Evolutionary conservation across 805 yeast genomes (phyloP).

Genomic region (Wickerhamomyces subpelliculosus): DNA sequence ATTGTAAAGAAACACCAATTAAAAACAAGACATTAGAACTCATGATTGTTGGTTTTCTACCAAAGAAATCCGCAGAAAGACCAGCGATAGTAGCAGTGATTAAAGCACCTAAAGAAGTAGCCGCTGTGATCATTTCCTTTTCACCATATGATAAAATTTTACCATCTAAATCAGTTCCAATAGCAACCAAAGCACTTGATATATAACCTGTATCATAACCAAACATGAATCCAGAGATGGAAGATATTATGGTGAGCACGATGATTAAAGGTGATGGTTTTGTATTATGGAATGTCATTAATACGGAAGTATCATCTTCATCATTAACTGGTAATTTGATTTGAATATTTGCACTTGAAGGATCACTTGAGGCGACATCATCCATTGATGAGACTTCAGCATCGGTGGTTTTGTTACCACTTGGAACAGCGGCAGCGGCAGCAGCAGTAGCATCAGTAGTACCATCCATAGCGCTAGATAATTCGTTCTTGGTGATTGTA

Average conservation of each 20-base stretch:
- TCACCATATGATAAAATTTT: conserved; percentile 62
- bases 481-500: too few relatives aligned
- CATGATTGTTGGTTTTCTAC: conserved; percentile 80
- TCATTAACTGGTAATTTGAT: conserved; percentile 32
- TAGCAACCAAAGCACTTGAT: conserved; percentile 84
- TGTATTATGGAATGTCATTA: conserved; percentile 41
- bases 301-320: conserved; percentile 41
- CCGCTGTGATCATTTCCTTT: conserved; percentile 86
- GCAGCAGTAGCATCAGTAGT: too few relatives aligned
- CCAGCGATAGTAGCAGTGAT: conserved; percentile 79
- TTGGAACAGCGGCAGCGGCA: too few relatives aligned
- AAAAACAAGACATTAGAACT: conserved; percentile 77
- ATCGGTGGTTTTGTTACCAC: background rate
- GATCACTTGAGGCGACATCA: background rate
- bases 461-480: too few relatives aligned
- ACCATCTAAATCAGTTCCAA: conserved; percentile 67
- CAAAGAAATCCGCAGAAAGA: conserved; percentile 69
- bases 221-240: conserved; percentile 93
- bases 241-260: conserved; percentile 64
- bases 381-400: background rate
- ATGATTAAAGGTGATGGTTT: conserved; percentile 60
- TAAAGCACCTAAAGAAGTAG: conserved; percentile 91
- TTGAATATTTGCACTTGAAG: background rate
- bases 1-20: conserved; percentile 79
- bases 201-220: conserved; percentile 98